These are phyloP conservation scores for Fusarium sacchari DNA, from an alignment of 2,329 filamentous ascomycete species.

Conservation along the genomic window DNA sequence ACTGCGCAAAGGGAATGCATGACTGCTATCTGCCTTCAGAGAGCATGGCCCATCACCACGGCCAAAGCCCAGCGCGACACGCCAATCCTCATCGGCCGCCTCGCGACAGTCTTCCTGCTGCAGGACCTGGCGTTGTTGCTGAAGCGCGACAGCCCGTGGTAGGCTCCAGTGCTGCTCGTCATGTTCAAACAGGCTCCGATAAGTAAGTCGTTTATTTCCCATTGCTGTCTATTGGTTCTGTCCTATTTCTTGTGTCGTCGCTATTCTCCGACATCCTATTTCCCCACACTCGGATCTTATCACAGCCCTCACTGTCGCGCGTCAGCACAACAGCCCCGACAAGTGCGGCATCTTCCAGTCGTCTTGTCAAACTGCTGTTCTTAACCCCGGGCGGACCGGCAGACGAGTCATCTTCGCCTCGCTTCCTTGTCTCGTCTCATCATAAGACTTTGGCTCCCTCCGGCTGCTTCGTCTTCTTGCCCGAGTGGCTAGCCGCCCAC, in stretches of 20 bases:
- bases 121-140: constrained; percentile 58
- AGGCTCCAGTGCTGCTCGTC: constrained; percentile 58
- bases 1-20: constrained; percentile 72
- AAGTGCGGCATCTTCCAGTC: neutral
- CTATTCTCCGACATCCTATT: neutral
- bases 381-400: constrained; percentile 30
- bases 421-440: constrained; percentile 31
- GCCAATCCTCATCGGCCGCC: constrained; percentile 59
- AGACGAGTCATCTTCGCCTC: constrained; percentile 27
- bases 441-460: constrained; percentile 26
- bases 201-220: constrained; percentile 59
- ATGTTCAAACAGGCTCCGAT: constrained; percentile 59
- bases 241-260: neutral
- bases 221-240: constrained; percentile 3
- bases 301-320: constrained; percentile 4
- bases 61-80: constrained; percentile 65
- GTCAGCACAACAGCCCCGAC: neutral
- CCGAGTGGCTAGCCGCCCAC: constrained; percentile 33
- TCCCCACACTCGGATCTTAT: constrained; percentile 4
- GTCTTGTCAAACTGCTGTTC: neutral
- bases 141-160: constrained; percentile 56
- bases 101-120: constrained; percentile 64
- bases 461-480: constrained; percentile 26
- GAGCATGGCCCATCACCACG: constrained; percentile 68
- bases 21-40: constrained; percentile 71